Evolutionary conservation across 106 monocot species (phyloP).

Genomic region (Dioscorea dumetorum): DNA sequence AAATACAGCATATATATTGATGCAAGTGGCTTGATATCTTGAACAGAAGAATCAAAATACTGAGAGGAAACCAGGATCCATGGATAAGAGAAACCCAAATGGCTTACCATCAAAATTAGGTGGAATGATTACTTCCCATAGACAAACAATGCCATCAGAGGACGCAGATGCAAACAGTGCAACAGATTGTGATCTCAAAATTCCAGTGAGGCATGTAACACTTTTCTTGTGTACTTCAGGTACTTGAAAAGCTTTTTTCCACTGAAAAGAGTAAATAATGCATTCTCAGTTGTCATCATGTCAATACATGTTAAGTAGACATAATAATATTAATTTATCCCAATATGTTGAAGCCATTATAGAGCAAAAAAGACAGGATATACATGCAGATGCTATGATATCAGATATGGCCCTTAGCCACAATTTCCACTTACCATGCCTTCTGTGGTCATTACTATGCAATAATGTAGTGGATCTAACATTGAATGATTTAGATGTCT

Average conservation of each 20-base stretch:
- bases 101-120: slow-evolving; percentile 39
- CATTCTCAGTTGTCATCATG: neutral
- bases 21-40: too few relatives aligned
- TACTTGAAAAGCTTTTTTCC: slow-evolving; percentile 57
- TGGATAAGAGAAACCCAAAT: neutral
- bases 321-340: neutral
- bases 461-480: too few relatives aligned
- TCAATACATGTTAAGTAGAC: neutral
- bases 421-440: neutral
- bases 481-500: too few relatives aligned
- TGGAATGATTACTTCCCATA: slow-evolving; percentile 61
- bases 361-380: neutral
- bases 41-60: too few relatives aligned
- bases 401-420: neutral
- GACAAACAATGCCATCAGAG: slow-evolving; percentile 68
- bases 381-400: neutral
- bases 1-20: too few relatives aligned
- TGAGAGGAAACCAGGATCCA: too few relatives aligned
- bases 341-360: neutral
- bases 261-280: slow-evolving; percentile 40
- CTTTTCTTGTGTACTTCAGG: slow-evolving; percentile 83
- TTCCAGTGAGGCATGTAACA: slow-evolving; percentile 75
- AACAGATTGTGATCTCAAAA: slow-evolving; percentile 51
- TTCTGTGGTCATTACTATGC: too few relatives aligned
- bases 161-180: slow-evolving; percentile 84